phyloP scores from a whole-genome alignment of 2,329 filamentous ascomycete species.

The Pleomassaria siparia region DNA sequence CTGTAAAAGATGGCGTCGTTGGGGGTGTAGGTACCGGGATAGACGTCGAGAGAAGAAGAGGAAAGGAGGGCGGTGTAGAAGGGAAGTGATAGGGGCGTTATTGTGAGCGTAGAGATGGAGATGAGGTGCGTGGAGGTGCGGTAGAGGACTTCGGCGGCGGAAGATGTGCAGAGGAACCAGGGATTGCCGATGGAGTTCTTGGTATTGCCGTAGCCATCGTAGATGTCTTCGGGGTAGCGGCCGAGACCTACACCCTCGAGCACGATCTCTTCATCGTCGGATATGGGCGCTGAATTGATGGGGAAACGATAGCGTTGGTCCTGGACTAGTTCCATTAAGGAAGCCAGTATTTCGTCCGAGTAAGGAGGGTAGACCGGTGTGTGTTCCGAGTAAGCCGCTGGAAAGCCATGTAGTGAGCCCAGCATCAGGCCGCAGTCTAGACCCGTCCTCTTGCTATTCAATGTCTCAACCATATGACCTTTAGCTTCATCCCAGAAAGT shows the following conservation, averaged over 20 bases:
- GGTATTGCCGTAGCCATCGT: constrained; percentile 41
- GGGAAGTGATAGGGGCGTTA: constrained; percentile 31
- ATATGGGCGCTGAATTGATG: constrained; percentile 35
- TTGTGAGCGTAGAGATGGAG: constrained; percentile 28
- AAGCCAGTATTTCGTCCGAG: constrained; percentile 42
- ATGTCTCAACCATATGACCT: constrained; percentile 41
- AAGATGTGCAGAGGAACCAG: constrained; percentile 48
- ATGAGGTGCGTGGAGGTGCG: constrained; percentile 36
- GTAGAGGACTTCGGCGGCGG: constrained; percentile 45
- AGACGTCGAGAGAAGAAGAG: constrained; percentile 21
- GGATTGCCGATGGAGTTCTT: constrained; percentile 39
- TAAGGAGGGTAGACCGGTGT: constrained; percentile 34
- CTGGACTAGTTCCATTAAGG: constrained; percentile 35
- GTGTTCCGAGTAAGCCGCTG: constrained; percentile 18
- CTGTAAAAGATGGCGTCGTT: constrained; percentile 32
- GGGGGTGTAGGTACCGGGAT: constrained; percentile 23
- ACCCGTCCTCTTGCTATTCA: constrained; percentile 35
- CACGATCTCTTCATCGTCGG: constrained; percentile 4
- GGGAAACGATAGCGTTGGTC: constrained; percentile 43
- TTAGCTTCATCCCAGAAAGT: constrained; percentile 43
- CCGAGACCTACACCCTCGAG: constrained; percentile 42
- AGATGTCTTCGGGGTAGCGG: constrained; percentile 48
- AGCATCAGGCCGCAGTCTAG: constrained; percentile 44
- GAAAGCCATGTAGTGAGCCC: constrained; percentile 40
- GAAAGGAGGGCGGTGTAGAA: constrained; percentile 43